These are phyloP conservation scores for Saccharomyces uvarum DNA, from an alignment of 1,139 yeast genomes.

Conservation along the genomic window DNA sequence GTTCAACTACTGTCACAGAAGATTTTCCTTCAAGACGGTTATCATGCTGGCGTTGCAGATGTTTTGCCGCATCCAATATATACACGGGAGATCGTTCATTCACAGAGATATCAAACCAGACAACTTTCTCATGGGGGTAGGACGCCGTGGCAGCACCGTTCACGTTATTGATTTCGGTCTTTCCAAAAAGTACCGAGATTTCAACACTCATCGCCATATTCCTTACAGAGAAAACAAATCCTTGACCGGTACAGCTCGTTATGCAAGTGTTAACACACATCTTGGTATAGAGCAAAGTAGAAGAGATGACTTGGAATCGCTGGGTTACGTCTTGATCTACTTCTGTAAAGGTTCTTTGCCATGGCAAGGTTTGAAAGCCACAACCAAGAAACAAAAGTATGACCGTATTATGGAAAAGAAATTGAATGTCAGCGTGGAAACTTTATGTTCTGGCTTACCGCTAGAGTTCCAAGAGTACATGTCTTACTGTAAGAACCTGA, in stretches of 20 bases:
- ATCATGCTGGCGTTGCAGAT: constrained; percentile 89
- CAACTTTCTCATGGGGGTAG: constrained; percentile 68
- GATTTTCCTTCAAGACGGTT: constrained; percentile 89
- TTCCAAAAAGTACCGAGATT: constrained; percentile 92
- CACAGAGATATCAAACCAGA: constrained; percentile 76
- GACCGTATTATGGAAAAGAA: constrained; percentile 95
- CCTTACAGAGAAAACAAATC: constrained; percentile 95
- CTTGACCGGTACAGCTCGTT: constrained; percentile 96
- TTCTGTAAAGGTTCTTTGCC: constrained; percentile 94
- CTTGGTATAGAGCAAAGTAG: constrained; percentile 94
- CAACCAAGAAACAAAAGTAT: constrained; percentile 92
- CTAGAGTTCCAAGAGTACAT: constrained; percentile 81
- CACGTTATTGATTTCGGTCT: constrained; percentile 95
- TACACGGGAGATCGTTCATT: constrained; percentile 91
- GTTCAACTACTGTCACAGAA: constrained; percentile 90
- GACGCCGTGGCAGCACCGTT: constrained; percentile 90
- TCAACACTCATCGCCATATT: constrained; percentile 87
- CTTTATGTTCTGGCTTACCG: constrained; percentile 86
- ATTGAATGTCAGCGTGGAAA: constrained; percentile 85
- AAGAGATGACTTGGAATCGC: constrained; percentile 90
- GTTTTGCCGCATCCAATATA: constrained; percentile 87
- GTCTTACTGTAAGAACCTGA: constrained; percentile 79
- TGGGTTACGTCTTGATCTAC: constrained; percentile 90
- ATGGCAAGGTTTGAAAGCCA: constrained; percentile 98
- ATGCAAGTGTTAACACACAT: constrained; percentile 91